Conservation (phyloP, 257 asterid species). For the Mentha longifolia region DNA sequence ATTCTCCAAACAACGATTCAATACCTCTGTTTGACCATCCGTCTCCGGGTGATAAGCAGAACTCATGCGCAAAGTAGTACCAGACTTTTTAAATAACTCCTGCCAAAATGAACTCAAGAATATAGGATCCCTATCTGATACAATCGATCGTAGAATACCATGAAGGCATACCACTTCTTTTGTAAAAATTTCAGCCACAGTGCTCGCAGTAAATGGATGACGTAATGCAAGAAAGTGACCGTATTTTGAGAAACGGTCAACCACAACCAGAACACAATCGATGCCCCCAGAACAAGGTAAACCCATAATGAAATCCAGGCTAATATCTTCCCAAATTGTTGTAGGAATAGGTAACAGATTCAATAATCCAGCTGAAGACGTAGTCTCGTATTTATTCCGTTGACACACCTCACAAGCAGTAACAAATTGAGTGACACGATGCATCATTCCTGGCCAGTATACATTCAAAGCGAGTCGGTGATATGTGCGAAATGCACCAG, state of each 20-base stretch:
- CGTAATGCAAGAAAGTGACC: too few species aligned
- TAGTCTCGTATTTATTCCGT: neutral
- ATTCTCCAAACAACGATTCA: too few species aligned
- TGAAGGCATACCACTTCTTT: neutral
- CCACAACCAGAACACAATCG: neutral
- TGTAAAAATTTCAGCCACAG: neutral
- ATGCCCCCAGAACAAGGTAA: neutral
- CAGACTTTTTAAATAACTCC: neutral
- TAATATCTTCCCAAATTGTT: neutral
- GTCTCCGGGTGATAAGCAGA: neutral
- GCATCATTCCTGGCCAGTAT: neutral
- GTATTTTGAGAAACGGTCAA: too few species aligned
- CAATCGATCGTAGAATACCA: neutral
- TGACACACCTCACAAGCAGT: neutral
- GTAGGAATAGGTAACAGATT: neutral
- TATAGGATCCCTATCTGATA: neutral
- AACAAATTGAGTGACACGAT: neutral
- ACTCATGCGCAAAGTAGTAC: neutral
- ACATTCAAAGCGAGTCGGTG: neutral
- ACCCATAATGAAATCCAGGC: neutral
- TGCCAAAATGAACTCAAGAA: neutral
- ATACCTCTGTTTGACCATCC: neutral
- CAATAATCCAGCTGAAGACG: neutral
- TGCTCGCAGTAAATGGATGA: neutral
- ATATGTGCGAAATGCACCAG: neutral